Base-by-base conservation (phyloP, 2,329 filamentous ascomycete species). In the Epichloe typhina region DNA sequence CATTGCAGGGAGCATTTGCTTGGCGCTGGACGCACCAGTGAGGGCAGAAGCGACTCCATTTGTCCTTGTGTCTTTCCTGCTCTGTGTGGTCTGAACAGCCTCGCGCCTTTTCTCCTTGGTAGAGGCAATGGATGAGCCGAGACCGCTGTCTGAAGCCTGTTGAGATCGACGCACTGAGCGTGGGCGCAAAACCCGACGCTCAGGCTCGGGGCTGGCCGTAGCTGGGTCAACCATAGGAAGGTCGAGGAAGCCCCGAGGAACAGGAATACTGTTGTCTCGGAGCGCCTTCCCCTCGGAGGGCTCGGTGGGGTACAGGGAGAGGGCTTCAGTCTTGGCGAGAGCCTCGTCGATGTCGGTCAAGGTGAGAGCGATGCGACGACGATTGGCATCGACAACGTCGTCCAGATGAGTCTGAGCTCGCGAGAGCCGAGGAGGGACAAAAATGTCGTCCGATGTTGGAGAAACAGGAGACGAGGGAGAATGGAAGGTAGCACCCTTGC, bases 91-190 rank as follows among this genome's bases (percentile, higher is more conserved):
- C 59, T 71, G 71, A 53, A 68, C 64, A 52, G 57, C 61, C 46
- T 66, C 65, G 57, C 70, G 65, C 63, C 79, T 76, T 56, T 78
- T 76, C 56, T 79, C 73, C 51, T 70, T 72, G 36, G 71, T 75
- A 46, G 80, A 85, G 54, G 74, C 78, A 61, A 95, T 75, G 41
- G 89, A 95, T 42, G 88, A 86, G 49, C 90, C 90, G 56, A 96
- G 74, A 50, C 88, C 90, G 65, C 89, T 95, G 70, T 96, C 90
- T 15, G 88, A 93, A 53, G 80, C 79, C 68, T 89, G 78, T 62
- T 82, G 76, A 42, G 73, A 74, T 53, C 72, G 70, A 62, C 80
- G 76, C 52, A 75, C 75, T 47, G 69, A 71, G 53, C 76, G 76
- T 55, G 76, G 74, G 53, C 75, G 78, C 55, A 76, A 65, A 40